A percentile compares a stretch with the other conserved stretches of the same genome.
Conservation (phyloP, 768 basidiomycete species). For the Termitomyces sp. region DNA sequence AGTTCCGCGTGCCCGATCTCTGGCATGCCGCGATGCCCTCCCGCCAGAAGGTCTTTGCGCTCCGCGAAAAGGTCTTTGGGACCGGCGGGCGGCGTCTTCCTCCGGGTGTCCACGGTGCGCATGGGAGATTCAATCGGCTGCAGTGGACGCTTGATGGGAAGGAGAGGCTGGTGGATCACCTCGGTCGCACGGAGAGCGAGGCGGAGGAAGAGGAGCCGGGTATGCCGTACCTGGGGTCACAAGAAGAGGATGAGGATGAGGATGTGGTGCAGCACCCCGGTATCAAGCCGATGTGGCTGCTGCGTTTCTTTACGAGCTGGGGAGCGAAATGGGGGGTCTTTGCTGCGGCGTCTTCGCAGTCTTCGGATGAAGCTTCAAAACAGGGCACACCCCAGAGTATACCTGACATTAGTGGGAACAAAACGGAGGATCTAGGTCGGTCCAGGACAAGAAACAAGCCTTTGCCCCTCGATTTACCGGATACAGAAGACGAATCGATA, state of each 20-base stretch:
- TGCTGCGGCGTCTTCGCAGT: slow-evolving; percentile 25
- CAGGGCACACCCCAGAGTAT: slow-evolving; percentile 1
- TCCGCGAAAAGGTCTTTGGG: slow-evolving; percentile 69
- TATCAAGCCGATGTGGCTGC: slow-evolving; percentile 72
- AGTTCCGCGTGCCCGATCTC: slow-evolving; percentile 59
- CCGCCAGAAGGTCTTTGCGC: slow-evolving; percentile 55
- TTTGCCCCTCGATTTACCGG: neutral
- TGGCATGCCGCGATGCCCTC: slow-evolving; percentile 61
- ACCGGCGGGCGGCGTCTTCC: slow-evolving; percentile 46
- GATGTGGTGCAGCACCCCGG: slow-evolving; percentile 51
- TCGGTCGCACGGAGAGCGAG: slow-evolving; percentile 73
- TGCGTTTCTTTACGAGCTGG: slow-evolving; percentile 76
- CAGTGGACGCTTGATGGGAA: slow-evolving; percentile 69
- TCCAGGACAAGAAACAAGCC: neutral
- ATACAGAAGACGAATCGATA: slow-evolving; percentile 1
- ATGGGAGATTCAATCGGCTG: slow-evolving; percentile 55
- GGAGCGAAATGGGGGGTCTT: slow-evolving; percentile 50
- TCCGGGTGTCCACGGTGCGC: slow-evolving; percentile 47
- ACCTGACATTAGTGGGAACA: neutral
- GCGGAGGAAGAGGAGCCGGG: slow-evolving; percentile 59
- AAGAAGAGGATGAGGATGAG: slow-evolving; percentile 45
- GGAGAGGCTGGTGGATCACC: slow-evolving; percentile 55
- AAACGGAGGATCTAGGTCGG: neutral
- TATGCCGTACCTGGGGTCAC: slow-evolving; percentile 18
- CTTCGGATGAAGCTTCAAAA: slow-evolving; percentile 3